Percentiles rank a stretch among this genome's conserved stretches.
Evolutionary conservation across 75 land plant species (phyloP).

Genomic region (Pinus tabuliformis): DNA sequence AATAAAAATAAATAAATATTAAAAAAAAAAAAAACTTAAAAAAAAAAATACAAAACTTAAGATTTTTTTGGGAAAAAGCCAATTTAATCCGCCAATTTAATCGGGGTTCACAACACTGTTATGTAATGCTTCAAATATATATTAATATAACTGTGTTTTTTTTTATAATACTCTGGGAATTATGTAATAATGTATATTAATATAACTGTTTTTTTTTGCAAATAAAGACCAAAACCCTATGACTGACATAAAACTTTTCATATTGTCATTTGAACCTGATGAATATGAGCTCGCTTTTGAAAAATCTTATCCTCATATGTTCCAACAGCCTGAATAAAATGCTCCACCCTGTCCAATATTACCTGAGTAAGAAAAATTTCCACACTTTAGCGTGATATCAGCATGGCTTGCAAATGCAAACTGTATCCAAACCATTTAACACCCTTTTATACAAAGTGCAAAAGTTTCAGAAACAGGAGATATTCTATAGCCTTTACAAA

Average conservation of each 20-base stretch:
- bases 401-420: not conserved
- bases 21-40: no score
- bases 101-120: no score
- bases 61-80: no score
- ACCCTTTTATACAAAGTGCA: not conserved
- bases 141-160: no score
- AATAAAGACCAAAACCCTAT: not conserved
- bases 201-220: not conserved
- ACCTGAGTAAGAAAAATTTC: not conserved
- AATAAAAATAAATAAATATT: no score
- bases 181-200: not conserved
- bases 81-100: no score
- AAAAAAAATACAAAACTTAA: no score
- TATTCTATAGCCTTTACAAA: no score
- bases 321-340: slow-evolving; percentile 53
- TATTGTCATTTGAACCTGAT: slow-evolving; percentile 13
- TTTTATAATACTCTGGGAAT: no score
- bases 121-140: no score
- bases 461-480: not conserved
- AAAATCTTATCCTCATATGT: slow-evolving; percentile 61
- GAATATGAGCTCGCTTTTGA: slow-evolving; percentile 39
- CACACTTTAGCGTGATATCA: not conserved
- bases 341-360: slow-evolving; percentile 42
- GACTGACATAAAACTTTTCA: not conserved
- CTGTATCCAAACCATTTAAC: not conserved